Base-by-base conservation (phyloP, 2,329 filamentous ascomycete genomes). In the Cladobotryum mycophilum region DNA sequence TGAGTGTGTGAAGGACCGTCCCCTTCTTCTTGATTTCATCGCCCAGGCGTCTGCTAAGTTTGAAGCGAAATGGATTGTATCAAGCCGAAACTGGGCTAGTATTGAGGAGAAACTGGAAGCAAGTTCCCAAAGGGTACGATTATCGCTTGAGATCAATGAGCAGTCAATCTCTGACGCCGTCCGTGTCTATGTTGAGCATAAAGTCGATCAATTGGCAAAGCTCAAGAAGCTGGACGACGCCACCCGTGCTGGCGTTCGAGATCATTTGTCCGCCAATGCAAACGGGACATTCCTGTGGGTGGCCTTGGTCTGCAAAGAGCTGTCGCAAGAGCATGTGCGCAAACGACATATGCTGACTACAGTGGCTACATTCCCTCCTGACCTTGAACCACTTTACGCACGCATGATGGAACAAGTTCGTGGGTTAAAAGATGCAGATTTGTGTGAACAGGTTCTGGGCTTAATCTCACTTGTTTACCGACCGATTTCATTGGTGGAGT, bases 1-100 rank as follows among this genome's bases (percentile, higher is more conserved):
- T 48, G 73, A 77, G 56, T 42, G 41, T 25, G 20, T 20, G 17
- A 22, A 9, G 11, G 20, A 42, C 41, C 17, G 14, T n/a, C 13
- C 13, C 7, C 36, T n/a, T n/a, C 41, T 42, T 42, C 41, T 42
- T 22, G 20, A 42, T 18, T 42, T 42, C 18, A 42, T 42, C 41
- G 12, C n/a, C 8, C 7, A 14, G 20, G 17, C 48, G 0, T 61
- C 55, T 5, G 48, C 52, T 1, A 53, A 44, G 0, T 62, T 55
- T 12, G 48, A 52, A 1, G 57, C 67, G 1, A 77, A 72, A 53
- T 75, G 70, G 67, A 51, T 77, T 14, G 52, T 73, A 0, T 71
- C 71, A 0, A 76, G 74, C 46, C 73, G 74, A 3, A 74, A 75
- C 20, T 61, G 54, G 60, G 55, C 51, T 0, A 55, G 58, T 0